Conservation (phyloP, 352 stramenopile genomes). For the Discostella stelligera region DNA sequence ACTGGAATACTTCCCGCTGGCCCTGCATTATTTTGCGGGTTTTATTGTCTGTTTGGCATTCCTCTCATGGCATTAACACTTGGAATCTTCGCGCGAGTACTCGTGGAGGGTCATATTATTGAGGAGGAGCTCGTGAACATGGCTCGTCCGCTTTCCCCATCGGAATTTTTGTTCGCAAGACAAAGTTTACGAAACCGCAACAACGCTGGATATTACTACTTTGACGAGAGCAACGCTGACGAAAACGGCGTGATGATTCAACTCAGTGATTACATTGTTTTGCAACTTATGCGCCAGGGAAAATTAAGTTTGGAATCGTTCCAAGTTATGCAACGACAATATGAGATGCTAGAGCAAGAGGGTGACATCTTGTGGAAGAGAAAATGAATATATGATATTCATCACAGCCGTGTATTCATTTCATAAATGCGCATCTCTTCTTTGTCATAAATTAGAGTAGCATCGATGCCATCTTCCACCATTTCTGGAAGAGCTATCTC, state of each 20-base stretch:
- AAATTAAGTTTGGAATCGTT: constrained; percentile 55
- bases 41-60: constrained; percentile 71
- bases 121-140: constrained; percentile 55
- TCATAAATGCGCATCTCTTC: constrained; percentile 79
- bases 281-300: constrained; percentile 69
- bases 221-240: not conserved
- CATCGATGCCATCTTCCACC: constrained; percentile 34
- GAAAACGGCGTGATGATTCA: constrained; percentile 29
- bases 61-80: constrained; percentile 69
- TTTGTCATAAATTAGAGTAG: constrained; percentile 70
- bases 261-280: constrained; percentile 68
- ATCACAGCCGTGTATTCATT: constrained; percentile 11
- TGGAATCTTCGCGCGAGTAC: constrained; percentile 58
- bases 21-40: constrained; percentile 61
- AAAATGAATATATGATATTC: not conserved
- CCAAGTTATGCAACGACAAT: constrained; percentile 63
- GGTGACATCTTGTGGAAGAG: not conserved
- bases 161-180: constrained; percentile 61
- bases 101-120: constrained; percentile 56
- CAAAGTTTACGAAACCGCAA: constrained; percentile 48
- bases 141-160: constrained; percentile 48
- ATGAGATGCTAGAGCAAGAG: constrained; percentile 51
- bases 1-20: constrained; percentile 58
- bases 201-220: constrained; percentile 5
- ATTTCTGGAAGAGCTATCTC: not conserved